Conservation (phyloP, 192 early-diverging fungal genomes). For the Helicostylum pulchrum region DNA sequence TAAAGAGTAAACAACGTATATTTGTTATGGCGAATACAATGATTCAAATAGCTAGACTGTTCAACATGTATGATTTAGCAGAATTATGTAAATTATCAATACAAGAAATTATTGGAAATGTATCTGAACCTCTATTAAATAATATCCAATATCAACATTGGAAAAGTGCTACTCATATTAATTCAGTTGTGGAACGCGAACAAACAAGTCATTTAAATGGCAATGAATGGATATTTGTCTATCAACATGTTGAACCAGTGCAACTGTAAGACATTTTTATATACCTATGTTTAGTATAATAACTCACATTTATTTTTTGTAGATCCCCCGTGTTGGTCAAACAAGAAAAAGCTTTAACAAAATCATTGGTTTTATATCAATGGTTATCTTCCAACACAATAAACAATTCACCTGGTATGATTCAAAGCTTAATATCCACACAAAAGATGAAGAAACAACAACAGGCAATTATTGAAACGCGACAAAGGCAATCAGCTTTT, state of each 20-base stretch:
- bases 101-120: constrained; percentile 14
- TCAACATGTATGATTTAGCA: constrained; percentile 18
- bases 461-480: constrained; percentile 30
- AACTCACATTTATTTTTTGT: too few species aligned
- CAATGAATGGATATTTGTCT: constrained; percentile 11
- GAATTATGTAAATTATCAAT: constrained; percentile 23
- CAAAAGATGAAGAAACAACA: constrained; percentile 20
- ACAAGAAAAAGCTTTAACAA: too few species aligned
- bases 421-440: constrained; percentile 6
- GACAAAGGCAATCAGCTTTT: constrained; percentile 11
- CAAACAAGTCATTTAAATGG: background rate
- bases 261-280: too few species aligned
- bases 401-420: background rate
- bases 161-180: background rate
- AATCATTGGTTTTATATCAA: background rate
- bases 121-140: constrained; percentile 15
- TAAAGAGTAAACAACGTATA: background rate
- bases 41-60: constrained; percentile 7
- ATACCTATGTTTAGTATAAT: too few species aligned
- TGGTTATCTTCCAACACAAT: constrained; percentile 4
- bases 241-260: background rate
- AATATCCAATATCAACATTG: constrained; percentile 12
- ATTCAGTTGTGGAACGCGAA: too few species aligned
- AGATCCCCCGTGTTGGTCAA: too few species aligned
- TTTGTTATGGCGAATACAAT: constrained; percentile 3